A percentile compares a stretch with the other conserved stretches of the same genome.
These are phyloP conservation scores for Candida labiduridarum DNA, from an alignment of 1,139 yeast species.

Conservation along the genomic window DNA sequence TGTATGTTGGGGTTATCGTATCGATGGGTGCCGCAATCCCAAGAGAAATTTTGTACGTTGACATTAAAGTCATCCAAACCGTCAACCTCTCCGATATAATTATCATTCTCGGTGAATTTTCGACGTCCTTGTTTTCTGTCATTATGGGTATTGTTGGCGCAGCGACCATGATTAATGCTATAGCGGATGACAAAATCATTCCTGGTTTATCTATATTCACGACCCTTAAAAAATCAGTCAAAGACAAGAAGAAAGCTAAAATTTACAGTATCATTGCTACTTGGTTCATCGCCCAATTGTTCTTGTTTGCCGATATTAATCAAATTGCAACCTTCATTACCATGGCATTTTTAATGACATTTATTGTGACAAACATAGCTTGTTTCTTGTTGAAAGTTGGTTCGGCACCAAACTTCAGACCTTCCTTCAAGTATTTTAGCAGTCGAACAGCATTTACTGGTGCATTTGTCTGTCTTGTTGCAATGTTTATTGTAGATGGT, in stretches of 20 bases:
- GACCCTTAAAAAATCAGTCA: slow-evolving; percentile 40
- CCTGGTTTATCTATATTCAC: slow-evolving; percentile 73
- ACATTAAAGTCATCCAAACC: slow-evolving; percentile 82
- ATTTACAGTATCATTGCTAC: slow-evolving; percentile 58
- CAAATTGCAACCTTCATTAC: slow-evolving; percentile 94
- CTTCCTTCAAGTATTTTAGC: slow-evolving; percentile 86
- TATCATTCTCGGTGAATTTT: slow-evolving; percentile 82
- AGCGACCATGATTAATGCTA: slow-evolving; percentile 85
- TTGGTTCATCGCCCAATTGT: slow-evolving; percentile 80
- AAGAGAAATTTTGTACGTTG: slow-evolving; percentile 70
- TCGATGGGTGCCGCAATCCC: slow-evolving; percentile 82
- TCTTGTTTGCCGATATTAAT: slow-evolving; percentile 85
- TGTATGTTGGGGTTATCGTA: slow-evolving; percentile 74
- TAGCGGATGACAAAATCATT: slow-evolving; percentile 80
- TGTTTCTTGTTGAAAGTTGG: slow-evolving; percentile 86
- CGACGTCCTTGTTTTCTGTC: slow-evolving; percentile 88
- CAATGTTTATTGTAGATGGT: slow-evolving; percentile 96
- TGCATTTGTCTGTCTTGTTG: slow-evolving; percentile 64
- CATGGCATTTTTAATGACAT: slow-evolving; percentile 96
- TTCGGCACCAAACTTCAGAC: slow-evolving; percentile 95
- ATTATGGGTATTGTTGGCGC: slow-evolving; percentile 96
- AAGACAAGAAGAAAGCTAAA: slow-evolving; percentile 56
- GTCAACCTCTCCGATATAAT: slow-evolving; percentile 70
- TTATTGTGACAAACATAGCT: slow-evolving; percentile 89
- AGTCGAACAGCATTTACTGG: slow-evolving; percentile 82